Conservation (phyloP, 2,329 filamentous ascomycete genomes). For the Aspergillus ustus region DNA sequence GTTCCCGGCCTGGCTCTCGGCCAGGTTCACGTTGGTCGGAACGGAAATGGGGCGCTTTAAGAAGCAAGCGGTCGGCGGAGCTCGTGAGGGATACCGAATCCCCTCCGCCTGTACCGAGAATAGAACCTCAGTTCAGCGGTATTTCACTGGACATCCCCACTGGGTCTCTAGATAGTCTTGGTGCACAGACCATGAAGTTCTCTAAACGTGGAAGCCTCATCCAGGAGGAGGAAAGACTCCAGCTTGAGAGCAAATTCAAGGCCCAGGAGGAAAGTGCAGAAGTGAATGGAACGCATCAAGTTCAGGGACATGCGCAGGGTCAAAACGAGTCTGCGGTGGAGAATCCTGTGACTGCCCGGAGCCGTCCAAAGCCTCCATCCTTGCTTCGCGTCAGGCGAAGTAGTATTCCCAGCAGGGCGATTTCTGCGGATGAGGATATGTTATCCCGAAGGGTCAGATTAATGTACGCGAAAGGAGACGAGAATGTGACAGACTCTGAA, state of each 20-base stretch:
- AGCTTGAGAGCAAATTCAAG: conserved; percentile 37
- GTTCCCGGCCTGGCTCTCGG: conserved; percentile 45
- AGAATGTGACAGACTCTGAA: conserved; percentile 53
- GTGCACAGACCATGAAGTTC: conserved; percentile 59
- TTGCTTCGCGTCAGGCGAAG: conserved; percentile 43
- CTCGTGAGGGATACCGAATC: conserved; percentile 36
- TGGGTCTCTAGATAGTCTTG: conserved; percentile 57
- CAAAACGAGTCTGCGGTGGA: conserved; percentile 25
- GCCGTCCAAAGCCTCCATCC: conserved; percentile 38
- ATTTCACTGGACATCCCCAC: conserved; percentile 62
- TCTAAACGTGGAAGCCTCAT: conserved; percentile 65
- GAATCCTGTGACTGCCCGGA: conserved; percentile 30
- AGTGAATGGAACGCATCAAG: not conserved
- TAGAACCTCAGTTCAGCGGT: conserved; percentile 49
- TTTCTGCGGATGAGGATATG: conserved; percentile 68
- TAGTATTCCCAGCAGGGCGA: conserved; percentile 51
- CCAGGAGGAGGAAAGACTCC: conserved; percentile 50
- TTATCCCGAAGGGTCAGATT: conserved; percentile 65
- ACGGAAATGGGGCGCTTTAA: conserved; percentile 47
- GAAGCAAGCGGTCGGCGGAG: conserved; percentile 39
- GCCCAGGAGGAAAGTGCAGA: conserved; percentile 21
- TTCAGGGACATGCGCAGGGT: conserved; percentile 17
- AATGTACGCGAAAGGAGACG: conserved; percentile 67
- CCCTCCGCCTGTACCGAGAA: conserved; percentile 39
- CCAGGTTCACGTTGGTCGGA: conserved; percentile 50